Evolutionary conservation across 108 stramenopile species (phyloP).

Genomic region (Stephanodiscus triporus): DNA sequence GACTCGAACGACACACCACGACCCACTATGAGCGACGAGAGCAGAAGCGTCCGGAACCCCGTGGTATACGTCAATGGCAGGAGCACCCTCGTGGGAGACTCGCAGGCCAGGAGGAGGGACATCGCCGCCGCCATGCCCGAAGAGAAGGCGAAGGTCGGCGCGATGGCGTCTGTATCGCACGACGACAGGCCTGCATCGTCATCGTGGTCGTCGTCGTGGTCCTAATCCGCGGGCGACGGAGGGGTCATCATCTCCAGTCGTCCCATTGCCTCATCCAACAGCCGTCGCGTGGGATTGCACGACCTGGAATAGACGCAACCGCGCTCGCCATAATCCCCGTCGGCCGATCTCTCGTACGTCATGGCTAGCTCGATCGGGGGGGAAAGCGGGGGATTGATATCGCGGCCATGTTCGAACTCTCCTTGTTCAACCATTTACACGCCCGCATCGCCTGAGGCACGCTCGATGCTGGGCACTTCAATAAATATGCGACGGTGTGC

Average conservation of each 20-base stretch:
- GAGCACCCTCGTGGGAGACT: constrained; percentile 61
- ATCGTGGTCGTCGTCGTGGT: background rate
- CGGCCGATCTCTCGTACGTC: constrained; percentile 76
- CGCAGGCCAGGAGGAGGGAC: constrained; percentile 72
- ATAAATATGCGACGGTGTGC: no score
- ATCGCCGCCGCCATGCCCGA: constrained; percentile 91
- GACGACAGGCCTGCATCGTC: no score
- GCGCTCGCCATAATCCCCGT: constrained; percentile 62
- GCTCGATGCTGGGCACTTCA: no score
- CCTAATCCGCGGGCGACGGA: background rate
- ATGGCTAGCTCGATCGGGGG: constrained; percentile 81
- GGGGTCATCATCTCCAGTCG: constrained; percentile 53
- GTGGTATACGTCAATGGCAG: constrained; percentile 83
- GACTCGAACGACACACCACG: constrained; percentile 51
- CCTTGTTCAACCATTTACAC: no score
- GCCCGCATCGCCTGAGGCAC: no score
- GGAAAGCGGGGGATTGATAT: constrained; percentile 76
- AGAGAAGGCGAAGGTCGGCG: constrained; percentile 72
- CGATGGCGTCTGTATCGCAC: background rate
- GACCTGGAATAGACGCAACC: constrained; percentile 70
- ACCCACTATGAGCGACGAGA: constrained; percentile 55
- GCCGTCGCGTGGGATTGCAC: constrained; percentile 79
- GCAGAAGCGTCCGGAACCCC: constrained; percentile 76
- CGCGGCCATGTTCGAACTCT: no score
- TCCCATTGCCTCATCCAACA: constrained; percentile 65